Percentiles rank a stretch among this genome's conserved stretches.
Evolutionary conservation across 306 rosid genomes (phyloP).

Genomic region (Fragaria ananassa): DNA sequence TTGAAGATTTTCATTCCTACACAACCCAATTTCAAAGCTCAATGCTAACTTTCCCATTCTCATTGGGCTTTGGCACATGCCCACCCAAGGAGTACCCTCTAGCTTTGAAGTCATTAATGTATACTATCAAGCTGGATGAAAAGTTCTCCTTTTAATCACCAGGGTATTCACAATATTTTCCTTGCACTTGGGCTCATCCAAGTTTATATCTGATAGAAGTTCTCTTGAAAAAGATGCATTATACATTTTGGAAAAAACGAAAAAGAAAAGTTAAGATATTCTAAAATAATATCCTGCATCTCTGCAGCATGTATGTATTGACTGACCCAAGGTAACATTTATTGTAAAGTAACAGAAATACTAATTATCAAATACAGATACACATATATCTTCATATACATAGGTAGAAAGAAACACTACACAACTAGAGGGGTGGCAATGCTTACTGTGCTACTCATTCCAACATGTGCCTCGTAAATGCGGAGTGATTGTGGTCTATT

Average conservation of each 20-base stretch:
- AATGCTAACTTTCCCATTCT: neutral
- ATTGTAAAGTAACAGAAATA: neutral
- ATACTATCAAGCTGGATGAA: neutral
- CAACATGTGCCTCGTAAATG: conserved; percentile 89
- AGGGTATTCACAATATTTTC: neutral
- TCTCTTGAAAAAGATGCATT: neutral
- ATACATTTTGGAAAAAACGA: neutral
- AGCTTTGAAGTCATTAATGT: neutral
- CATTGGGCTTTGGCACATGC: neutral
- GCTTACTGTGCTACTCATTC: conserved; percentile 98
- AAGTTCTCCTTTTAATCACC: neutral
- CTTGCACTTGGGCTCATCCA: neutral
- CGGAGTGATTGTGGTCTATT: conserved; percentile 87
- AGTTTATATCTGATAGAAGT: neutral
- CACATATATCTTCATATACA: neutral
- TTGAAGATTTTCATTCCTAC: neutral
- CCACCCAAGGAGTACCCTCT: neutral
- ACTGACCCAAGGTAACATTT: conserved; percentile 1
- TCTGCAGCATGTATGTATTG: neutral
- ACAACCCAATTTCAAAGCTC: neutral
- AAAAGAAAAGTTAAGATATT: neutral
- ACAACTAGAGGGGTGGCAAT: conserved; percentile 24
- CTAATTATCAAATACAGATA: neutral
- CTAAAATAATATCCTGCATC: neutral
- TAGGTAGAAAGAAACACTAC: conserved; percentile 7